Percentiles rank a stretch among this genome's conserved stretches.
phyloP scores from a whole-genome alignment of 106 monocot species.

The Vanilla planifolia region DNA sequence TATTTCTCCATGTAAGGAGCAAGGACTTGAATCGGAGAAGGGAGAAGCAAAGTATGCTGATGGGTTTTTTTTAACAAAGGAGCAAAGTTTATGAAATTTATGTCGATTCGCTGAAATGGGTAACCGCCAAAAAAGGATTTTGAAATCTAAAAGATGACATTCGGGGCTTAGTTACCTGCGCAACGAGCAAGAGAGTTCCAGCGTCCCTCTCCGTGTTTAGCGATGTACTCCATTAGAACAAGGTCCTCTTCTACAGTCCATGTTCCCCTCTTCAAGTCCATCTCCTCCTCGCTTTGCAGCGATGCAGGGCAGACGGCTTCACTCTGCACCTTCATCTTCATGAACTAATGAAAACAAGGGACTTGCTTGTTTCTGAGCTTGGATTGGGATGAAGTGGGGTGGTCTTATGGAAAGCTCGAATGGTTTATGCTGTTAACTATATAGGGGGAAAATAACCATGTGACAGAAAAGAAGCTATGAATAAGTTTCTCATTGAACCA shows the following conservation, averaged over 20 bases:
- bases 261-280: conserved; percentile 52
- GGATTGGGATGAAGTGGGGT: too few species aligned
- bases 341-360: too few species aligned
- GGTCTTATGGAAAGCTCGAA: too few species aligned
- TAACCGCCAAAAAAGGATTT: not conserved
- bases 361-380: too few species aligned
- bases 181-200: conserved; percentile 74
- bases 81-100: not conserved
- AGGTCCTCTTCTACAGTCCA: conserved; percentile 73
- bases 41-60: not conserved
- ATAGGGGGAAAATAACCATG: too few species aligned
- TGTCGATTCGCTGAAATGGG: not conserved
- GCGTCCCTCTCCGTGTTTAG: conserved; percentile 55
- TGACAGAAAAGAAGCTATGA: too few species aligned
- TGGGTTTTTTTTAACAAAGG: conserved; percentile 1
- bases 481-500: too few species aligned
- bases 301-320: not conserved
- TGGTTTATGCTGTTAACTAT: too few species aligned
- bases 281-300: conserved; percentile 20
- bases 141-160: not conserved
- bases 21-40: too few species aligned
- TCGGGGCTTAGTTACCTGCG: conserved; percentile 27
- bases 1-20: too few species aligned
- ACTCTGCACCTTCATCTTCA: conserved; percentile 4
- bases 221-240: conserved; percentile 53